Evolutionary conservation across 2,329 filamentous ascomycete species (phyloP), one percentile per base, ranked within the genome.

Genomic region (Colletotrichum paranaense): DNA sequence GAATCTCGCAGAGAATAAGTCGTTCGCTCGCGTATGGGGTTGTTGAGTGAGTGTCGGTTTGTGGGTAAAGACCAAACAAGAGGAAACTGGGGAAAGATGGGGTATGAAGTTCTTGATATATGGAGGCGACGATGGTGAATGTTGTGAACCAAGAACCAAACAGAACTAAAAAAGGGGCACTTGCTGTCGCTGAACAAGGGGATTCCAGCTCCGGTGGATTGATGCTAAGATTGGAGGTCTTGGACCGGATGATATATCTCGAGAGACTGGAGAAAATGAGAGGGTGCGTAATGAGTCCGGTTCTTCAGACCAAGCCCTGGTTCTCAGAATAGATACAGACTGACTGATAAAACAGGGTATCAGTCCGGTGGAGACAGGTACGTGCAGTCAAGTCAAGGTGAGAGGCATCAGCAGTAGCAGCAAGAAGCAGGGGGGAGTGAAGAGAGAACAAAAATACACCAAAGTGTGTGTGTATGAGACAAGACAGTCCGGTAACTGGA

Each of bases 1-100:
- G 66, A 66, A 42, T 73, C 71, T 73, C 71, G 62, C 71, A 73
- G 62, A 71, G 71, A 71, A 42, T 57, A 62, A 70, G 71, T 65
- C 71, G 71, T 62, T 59, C 19, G 60, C 60, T 56, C 49, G 60
- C 22, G 11, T 12, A 19, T 7, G 42, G n/a, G 32, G 19, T 3
- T 28, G 19, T 30, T 26, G 66, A 73, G 67, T 70, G 70, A 60
- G 59, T 49, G 70, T 49, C 53, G 53, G 46, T 22, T 53, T 59
- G 30, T 24, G 52, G 19, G 24, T 26, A 38, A 62, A 32, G 42
- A 26, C 19, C 19, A 71, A 53, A 32, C 53, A 22, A 26, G 16
- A 24, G 16, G 22, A 30, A 42, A 46, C 69, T 28, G 49, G 42
- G 42, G 42, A 56, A 49, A 56, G 53, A 56, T 5, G 19, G 69